phyloP scores from a whole-genome alignment of 2,329 filamentous ascomycete genomes.

The Microdochium nivale region DNA sequence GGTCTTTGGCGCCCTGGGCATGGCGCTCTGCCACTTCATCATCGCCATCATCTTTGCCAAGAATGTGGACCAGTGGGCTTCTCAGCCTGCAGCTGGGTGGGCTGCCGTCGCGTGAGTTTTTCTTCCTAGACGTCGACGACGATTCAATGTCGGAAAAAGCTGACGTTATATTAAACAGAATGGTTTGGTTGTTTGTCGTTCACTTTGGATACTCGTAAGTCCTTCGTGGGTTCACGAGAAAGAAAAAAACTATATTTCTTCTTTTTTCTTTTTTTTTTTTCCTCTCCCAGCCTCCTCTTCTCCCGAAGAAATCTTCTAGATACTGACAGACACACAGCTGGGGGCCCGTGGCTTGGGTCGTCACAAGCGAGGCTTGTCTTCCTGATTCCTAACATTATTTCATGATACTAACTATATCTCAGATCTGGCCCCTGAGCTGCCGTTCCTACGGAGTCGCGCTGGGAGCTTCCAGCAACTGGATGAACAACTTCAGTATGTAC shows the following conservation, averaged over 20 bases:
- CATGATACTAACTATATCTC: not conserved
- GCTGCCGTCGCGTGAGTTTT: slow-evolving; percentile 36
- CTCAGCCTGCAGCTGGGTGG: slow-evolving; percentile 58
- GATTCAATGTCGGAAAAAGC: not conserved
- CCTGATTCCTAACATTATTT: too few species aligned
- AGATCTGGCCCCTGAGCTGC: slow-evolving; percentile 61
- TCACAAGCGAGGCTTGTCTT: too few species aligned
- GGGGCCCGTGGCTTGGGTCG: too few species aligned
- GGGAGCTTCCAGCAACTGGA: slow-evolving; percentile 55
- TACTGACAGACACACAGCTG: too few species aligned
- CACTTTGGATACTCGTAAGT: slow-evolving; percentile 73
- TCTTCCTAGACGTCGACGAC: slow-evolving; percentile 5
- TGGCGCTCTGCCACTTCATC: slow-evolving; percentile 63
- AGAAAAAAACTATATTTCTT: not conserved
- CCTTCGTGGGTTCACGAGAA: slow-evolving; percentile 36
- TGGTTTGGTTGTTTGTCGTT: slow-evolving; percentile 69
- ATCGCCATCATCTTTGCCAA: slow-evolving; percentile 61
- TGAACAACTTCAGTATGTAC: slow-evolving; percentile 40
- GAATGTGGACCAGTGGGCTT: slow-evolving; percentile 48
- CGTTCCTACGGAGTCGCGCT: slow-evolving; percentile 64
- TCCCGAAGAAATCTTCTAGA: too few species aligned
- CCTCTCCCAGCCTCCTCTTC: too few species aligned
- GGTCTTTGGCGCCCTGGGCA: slow-evolving; percentile 57
- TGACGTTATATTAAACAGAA: slow-evolving; percentile 16
- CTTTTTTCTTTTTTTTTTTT: not conserved